Base-by-base conservation (phyloP, 2,329 filamentous ascomycete species). In the Cercospora brassicicola region DNA sequence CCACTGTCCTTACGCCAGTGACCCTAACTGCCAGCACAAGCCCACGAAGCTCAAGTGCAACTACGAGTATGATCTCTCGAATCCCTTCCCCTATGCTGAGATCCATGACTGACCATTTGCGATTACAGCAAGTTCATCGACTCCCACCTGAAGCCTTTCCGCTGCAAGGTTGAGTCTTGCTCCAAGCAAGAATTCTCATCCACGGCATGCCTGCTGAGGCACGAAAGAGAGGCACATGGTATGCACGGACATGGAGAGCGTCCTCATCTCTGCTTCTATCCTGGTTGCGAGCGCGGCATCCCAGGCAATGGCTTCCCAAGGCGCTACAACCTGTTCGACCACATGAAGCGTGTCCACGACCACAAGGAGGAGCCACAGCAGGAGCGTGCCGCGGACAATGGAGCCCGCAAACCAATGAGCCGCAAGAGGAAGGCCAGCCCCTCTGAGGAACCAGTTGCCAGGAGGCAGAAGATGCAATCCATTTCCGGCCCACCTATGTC, bases 41-140 rank as follows among this genome's bases (percentile, higher is more conserved):
- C 89, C 94, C 48, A 95, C 96, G 78, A 95, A 96, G 84, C 91
- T 98, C 75, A 97, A 97, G 88, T 97, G 94, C 89, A 96, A 97
- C 83, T 98, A 97, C 79, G 94, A 97, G 94, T 96, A 90, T 87
- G 92, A 83, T 26, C 15, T 36, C 15, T 59, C 62, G 28, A 48
- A 70, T 68, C 73, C 69, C 26, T 59, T 71, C 15, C 59, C 53
- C 63, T 30, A 60, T 65, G 51, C 3, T 71, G 56, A 23, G 30
- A 31, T 31, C 10, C 55, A 65, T n/a, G 10, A 45, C 66, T 73
- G 67, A 78, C 68, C 63, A 55, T 76, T 70, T 76, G 31, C 31
- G 15, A 51, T 48, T 62, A 59, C 78, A 97, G 94, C 87, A 98
- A 98, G 86, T 97, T 95, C 76, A 89, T 98, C 74, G 94, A 98